A percentile compares a stretch with the other conserved stretches of the same genome.
Evolutionary conservation across 2,329 filamentous ascomycete genomes (phyloP).

Genomic region (Pestalotiopsis sp.): DNA sequence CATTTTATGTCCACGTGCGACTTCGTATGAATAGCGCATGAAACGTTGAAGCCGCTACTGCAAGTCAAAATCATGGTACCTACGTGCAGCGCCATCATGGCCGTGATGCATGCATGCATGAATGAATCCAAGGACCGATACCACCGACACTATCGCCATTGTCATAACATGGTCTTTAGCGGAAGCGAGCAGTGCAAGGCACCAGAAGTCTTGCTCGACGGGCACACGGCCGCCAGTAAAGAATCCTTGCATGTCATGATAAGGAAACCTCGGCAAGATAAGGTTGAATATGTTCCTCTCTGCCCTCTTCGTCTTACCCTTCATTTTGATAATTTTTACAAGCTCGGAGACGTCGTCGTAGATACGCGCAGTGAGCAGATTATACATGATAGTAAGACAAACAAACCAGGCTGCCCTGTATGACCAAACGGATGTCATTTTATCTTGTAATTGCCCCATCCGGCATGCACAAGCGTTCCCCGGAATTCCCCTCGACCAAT

Average conservation of each 20-base stretch:
- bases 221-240: neutral
- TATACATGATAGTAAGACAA: neutral
- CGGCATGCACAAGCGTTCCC: neutral
- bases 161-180: neutral
- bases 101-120: neutral
- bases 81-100: neutral
- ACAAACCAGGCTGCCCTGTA: neutral
- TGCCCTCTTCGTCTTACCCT: neutral
- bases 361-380: neutral
- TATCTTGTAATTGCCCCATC: neutral
- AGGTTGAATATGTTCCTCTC: neutral
- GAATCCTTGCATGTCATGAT: neutral
- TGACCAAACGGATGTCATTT: neutral
- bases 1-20: neutral
- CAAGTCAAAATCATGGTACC: neutral
- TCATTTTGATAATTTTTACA: neutral
- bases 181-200: neutral
- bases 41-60: neutral
- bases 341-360: neutral
- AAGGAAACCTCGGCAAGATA: neutral
- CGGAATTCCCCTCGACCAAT: neutral
- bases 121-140: too few species aligned
- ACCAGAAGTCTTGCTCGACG: neutral
- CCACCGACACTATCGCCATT: neutral
- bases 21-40: neutral